Conservation (phyloP, 768 basidiomycete genomes). For the Zangia roseola region DNA sequence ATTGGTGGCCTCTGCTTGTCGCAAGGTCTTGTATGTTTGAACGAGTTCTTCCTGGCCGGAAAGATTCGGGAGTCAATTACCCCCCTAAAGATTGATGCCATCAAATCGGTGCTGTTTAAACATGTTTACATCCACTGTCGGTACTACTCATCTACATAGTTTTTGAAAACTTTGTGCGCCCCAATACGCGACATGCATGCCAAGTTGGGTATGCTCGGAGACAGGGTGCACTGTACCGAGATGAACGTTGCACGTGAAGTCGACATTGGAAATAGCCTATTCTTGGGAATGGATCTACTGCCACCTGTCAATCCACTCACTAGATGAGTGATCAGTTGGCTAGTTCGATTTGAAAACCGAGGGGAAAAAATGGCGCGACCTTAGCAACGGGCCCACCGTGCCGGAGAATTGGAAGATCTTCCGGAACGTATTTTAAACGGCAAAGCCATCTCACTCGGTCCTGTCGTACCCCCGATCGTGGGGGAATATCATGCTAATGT, state of each 20-base stretch:
- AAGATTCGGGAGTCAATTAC: background rate
- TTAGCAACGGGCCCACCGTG: background rate
- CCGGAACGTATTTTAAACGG: background rate
- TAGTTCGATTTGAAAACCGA: conserved; percentile 1
- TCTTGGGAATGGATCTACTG: conserved; percentile 16
- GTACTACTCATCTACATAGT: no score
- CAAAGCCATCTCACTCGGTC: background rate
- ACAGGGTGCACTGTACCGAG: background rate
- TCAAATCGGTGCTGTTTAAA: no score
- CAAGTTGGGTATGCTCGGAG: conserved; percentile 1
- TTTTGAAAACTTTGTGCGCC: background rate
- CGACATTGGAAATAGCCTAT: conserved; percentile 17
- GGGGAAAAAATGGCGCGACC: background rate
- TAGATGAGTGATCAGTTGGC: no score
- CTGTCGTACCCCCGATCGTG: background rate
- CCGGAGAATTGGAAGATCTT: background rate
- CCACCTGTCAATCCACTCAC: conserved; percentile 5
- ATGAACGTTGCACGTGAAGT: conserved; percentile 15
- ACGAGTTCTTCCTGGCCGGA: background rate
- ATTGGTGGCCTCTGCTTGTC: no score
- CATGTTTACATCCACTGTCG: no score
- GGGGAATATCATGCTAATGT: background rate
- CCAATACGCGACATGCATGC: background rate
- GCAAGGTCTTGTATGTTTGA: no score
- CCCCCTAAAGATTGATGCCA: background rate